Conservation (phyloP, 2,329 filamentous ascomycete genomes). For the Didymosphaeria variabile region DNA sequence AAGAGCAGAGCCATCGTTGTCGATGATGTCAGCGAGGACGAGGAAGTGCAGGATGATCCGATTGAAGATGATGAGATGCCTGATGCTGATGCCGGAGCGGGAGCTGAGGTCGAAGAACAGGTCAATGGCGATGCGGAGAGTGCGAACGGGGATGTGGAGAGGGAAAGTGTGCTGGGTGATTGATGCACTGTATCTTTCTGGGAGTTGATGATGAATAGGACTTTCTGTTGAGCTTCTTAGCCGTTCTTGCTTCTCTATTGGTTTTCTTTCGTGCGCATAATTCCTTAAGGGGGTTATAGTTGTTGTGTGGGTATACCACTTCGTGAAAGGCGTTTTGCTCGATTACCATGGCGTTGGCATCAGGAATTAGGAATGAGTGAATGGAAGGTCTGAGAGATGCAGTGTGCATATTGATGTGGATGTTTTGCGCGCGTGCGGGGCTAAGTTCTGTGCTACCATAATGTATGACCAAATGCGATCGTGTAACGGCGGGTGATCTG, state of each 20-base stretch:
- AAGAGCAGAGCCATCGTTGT: conserved; percentile 51
- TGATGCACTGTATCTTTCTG: conserved; percentile 17
- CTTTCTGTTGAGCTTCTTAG: background rate
- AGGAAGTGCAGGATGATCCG: conserved; percentile 28
- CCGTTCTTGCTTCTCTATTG: conserved; percentile 4
- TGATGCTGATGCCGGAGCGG: conserved; percentile 29
- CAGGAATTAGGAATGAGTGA: background rate
- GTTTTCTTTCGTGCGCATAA: conserved; percentile 8
- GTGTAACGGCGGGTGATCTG: too few species aligned
- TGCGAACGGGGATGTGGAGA: conserved; percentile 50
- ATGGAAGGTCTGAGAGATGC: background rate
- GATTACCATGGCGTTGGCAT: background rate
- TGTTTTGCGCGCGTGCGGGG: background rate
- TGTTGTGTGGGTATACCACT: conserved; percentile 5
- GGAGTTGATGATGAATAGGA: background rate
- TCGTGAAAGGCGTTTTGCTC: conserved; percentile 1
- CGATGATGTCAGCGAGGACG: conserved; percentile 46
- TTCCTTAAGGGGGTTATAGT: background rate
- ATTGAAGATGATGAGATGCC: conserved; percentile 54
- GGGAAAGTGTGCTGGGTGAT: conserved; percentile 55
- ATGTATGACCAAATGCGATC: background rate
- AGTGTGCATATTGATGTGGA: background rate
- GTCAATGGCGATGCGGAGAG: conserved; percentile 52
- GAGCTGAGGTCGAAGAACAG: conserved; percentile 40
- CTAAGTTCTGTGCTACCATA: background rate